Base-by-base conservation (phyloP, 345 rosid genomes). In the Corchorus olitorius region DNA sequence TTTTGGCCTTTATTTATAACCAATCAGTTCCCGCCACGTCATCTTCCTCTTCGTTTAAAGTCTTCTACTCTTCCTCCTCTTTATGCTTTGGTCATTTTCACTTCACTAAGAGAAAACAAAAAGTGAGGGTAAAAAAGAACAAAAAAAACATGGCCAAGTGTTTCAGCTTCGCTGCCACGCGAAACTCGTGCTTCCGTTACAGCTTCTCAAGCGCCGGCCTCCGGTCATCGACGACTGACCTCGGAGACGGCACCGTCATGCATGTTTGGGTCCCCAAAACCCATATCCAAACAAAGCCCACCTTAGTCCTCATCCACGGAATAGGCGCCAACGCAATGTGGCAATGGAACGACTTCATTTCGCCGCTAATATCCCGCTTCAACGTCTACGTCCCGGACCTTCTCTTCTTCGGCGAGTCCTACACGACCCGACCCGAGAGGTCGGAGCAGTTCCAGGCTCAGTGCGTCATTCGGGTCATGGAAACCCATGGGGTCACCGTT, bases 271-370 rank as follows among this genome's bases (percentile, higher is more conserved):
- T 83, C 83, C 97, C 98, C 15, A 87, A 74, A 55, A 20, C 73
- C 27, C 89, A 84, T 82, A 15, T 56, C 63, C 77, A 77, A 4
- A 45, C 80, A 43, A 92, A 85, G 77, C 93, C 88, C 68, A 81
- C 91, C 1, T 85, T 94, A 5, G 73, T 90, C 54, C 89, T 94
- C 43, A 82, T 94, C 81, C 98, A 94, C 79, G 97, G 98, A 72
- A 79, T 93, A 79, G 97, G 98, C 56, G 97, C 97, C 85, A 92
- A 94, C 82, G 95, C 98, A 74, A 90, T 91, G 98, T 94, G 97
- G 98, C 98, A 94, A 77, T 93, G 93, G 91, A 79, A 75, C 56
- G 78, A 79, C 65, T 84, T 92, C 81, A 81, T 93, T 65, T 81
- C 90, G 46, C 86, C 81, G 0, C 81, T 91, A 39, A 81, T 78